These are phyloP conservation scores for Eimeria tenella DNA, from an alignment of 169 alveolate species.

Conservation along the genomic window DNA sequence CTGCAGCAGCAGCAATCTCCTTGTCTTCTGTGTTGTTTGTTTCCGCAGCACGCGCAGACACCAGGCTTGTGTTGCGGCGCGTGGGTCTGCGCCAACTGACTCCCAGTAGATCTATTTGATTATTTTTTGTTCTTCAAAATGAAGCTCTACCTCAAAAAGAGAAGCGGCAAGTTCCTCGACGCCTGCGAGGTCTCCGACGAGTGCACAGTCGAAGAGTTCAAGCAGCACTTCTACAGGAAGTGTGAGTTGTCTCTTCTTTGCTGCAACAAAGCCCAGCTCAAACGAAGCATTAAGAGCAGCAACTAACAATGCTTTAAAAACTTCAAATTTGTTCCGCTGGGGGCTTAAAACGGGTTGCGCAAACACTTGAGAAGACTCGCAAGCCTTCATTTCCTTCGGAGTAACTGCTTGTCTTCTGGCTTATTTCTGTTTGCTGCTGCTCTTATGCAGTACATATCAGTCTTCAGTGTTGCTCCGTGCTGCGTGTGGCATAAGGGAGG, in stretches of 20 bases:
- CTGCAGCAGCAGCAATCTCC: background rate
- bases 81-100: background rate
- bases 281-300: no score
- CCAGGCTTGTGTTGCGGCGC: constrained; percentile 9
- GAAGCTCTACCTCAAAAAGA: constrained; percentile 77
- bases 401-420: no score
- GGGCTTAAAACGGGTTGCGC: no score
- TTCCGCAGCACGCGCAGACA: no score
- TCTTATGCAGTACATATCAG: background rate
- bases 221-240: constrained; percentile 81
- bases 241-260: constrained; percentile 64
- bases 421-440: background rate
- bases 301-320: no score
- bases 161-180: constrained; percentile 79
- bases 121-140: constrained; percentile 17
- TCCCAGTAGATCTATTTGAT: background rate
- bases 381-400: no score
- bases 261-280: no score
- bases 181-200: constrained; percentile 72
- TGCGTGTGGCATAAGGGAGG: no score
- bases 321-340: no score
- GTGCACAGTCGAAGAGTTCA: constrained; percentile 80
- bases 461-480: no score
- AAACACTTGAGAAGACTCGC: no score
- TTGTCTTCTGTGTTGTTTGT: no score